Base-by-base conservation (phyloP, 2,329 filamentous ascomycete species). In the Cladophialophora exuberans region DNA sequence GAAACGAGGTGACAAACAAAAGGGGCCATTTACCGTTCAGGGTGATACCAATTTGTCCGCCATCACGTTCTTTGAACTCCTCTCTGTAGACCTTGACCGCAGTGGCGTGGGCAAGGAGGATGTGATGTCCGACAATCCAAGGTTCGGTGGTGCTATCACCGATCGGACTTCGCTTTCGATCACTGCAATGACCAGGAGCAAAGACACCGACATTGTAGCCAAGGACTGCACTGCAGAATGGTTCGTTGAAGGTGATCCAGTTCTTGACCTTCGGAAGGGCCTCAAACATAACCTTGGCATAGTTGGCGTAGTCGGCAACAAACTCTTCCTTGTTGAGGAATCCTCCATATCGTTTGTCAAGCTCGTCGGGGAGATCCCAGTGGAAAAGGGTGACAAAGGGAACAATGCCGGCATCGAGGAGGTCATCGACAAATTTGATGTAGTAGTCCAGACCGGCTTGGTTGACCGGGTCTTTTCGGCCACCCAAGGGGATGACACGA, bases 171-270 rank as follows among this genome's bases (percentile, higher is more conserved):
- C 86, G 89, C 57, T 69, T 80, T 60, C 89, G 83, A 72, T 94
- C 86, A 64, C 87, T 90, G 5, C 86, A 89, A 67, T 83, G 86
- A n/a, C 90, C 90, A 1, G 90, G 90, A 9, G 90, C 90, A 68
- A 92, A 91, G 59, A 84, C 76, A 23, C 90, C 90, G 36, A 82
- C 83, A 67, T 81, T 88, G 73, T 93, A 94, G 30, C 90, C 90
- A 36, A 94, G 80, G 58, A 94, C 86, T 48, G 87, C 84, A 61
- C 84, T 89, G 74, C 89, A 95, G 85, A 88, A 94, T 3, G 90
- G 90, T 76, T 96, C 90, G 70, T 94, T 94, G 76, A 93, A 90
- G 22, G 89, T 94, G 71, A 92, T 89, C 90, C 90, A 96, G 73
- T 89, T 81, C 77, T 90, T 90, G 66, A 91, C 89, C 71, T 86